These are phyloP conservation scores for Scheffersomyces ergatensis DNA, from an alignment of 805 yeast species.

Conservation along the genomic window DNA sequence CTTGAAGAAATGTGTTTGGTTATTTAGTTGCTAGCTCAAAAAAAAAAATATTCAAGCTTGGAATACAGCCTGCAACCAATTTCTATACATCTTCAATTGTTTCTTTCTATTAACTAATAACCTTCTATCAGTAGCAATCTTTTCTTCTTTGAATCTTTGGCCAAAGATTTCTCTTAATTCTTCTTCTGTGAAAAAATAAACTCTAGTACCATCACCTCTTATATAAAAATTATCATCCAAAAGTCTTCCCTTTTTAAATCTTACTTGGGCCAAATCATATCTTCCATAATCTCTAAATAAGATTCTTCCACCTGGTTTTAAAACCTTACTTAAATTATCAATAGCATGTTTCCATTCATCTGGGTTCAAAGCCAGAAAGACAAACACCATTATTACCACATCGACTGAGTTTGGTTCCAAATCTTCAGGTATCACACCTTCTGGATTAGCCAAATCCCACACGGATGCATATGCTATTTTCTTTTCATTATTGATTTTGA, in stretches of 20 bases:
- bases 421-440: constrained; percentile 76
- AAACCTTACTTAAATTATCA: constrained; percentile 59
- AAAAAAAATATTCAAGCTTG: constrained; percentile 17
- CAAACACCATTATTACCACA: constrained; percentile 91
- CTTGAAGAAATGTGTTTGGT: no score
- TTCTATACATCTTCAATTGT: constrained; percentile 90
- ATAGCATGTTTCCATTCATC: constrained; percentile 87
- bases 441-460: constrained; percentile 89
- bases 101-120: constrained; percentile 89
- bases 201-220: constrained; percentile 97
- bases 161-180: constrained; percentile 74
- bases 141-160: constrained; percentile 55
- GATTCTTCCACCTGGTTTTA: constrained; percentile 92
- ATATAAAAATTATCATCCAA: constrained; percentile 92
- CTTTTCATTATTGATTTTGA: constrained; percentile 46
- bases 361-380: constrained; percentile 89
- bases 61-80: constrained; percentile 95
- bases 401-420: constrained; percentile 81
- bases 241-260: constrained; percentile 85
- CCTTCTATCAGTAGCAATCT: constrained; percentile 87
- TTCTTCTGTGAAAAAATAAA: constrained; percentile 94
- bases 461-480: constrained; percentile 75
- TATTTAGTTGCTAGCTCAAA: background rate
- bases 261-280: constrained; percentile 90
- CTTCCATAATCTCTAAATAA: constrained; percentile 93